Base-by-base conservation (phyloP, 1,139 yeast genomes). In the Candida sp. region DNA sequence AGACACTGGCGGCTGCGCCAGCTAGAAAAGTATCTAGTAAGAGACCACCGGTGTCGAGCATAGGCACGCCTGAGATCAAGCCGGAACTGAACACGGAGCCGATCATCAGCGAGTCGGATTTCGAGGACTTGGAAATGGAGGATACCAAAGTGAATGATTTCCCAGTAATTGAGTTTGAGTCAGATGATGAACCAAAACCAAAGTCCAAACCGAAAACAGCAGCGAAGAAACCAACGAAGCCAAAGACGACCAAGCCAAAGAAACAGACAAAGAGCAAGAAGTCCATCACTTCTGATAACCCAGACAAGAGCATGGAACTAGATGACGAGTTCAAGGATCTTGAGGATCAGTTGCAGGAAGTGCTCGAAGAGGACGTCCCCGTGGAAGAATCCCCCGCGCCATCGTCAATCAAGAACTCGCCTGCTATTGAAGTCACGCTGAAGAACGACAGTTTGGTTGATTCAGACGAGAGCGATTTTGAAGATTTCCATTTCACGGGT, bases 321-420 rank as follows among this genome's bases (percentile, higher is more conserved):
- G 77, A 70, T 41, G 81, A 77, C 57, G 81, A 77, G 30, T 77
- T 77, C 54, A 70, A 73, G 44, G 81, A 76, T 53, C 64, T 77
- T 38, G 82, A 77, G 54, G 76, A 75, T 53, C 78, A 77, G 56
- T 62, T 77, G 37, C 70, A 75, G 51, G 80, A 77, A 56, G 79
- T 75, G 2, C 58, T 77, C 41, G 78, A 67, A 42, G 70, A 66
- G 42, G 65, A 65, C 7, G 63, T 28, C 9, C 31, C 31, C 4
- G 28, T 23, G 4, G 40, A 23, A n/a, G 4, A n/a, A 38, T 9
- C 41, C 25, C 27, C 45, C 8, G 28, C 26, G n/a, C 23, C 32
- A 7, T 8, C 45, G 34, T 7, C 28, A 26, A 34, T 17, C 28
- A 51, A 31, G 23, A 23, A 42, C 26, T 43, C 38, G 7, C 44